phyloP scores from a whole-genome alignment of 345 rosid species.

The Microthlaspi erraticum region DNA sequence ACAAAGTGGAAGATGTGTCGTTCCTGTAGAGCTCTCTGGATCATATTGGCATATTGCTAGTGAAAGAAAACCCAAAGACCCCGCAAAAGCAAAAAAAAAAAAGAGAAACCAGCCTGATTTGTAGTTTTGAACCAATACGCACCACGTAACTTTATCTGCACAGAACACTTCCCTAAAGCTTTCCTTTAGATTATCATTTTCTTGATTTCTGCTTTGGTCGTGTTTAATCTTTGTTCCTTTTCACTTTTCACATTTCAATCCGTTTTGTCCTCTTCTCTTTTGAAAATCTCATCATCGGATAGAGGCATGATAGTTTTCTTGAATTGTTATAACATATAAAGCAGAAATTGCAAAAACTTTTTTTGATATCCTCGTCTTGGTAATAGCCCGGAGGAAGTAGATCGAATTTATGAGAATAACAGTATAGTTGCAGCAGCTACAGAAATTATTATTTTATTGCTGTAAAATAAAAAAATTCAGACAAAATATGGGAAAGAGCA shows the following conservation, averaged over 20 bases:
- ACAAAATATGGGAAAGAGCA: neutral
- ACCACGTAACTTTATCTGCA: conserved; percentile 46
- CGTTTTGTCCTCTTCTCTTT: conserved; percentile 23
- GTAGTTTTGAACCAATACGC: conserved; percentile 41
- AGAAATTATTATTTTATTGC: neutral
- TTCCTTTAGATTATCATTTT: conserved; percentile 38
- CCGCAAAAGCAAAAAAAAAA: neutral
- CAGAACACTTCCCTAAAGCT: conserved; percentile 36
- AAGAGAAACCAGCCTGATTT: conserved; percentile 40
- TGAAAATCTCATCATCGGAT: conserved; percentile 27
- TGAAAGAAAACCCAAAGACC: conserved; percentile 27
- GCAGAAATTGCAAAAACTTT: conserved; percentile 20
- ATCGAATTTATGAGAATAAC: neutral
- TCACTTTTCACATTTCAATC: conserved; percentile 27
- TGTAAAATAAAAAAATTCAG: neutral
- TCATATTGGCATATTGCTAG: conserved; percentile 44
- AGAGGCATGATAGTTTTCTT: conserved; percentile 17
- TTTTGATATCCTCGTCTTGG: conserved; percentile 13
- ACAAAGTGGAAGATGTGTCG: conserved; percentile 27
- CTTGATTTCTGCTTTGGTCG: conserved; percentile 6
- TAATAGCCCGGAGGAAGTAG: neutral
- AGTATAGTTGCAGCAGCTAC: neutral
- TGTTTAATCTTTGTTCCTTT: conserved; percentile 30
- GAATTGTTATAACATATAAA: conserved; percentile 30
- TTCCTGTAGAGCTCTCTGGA: conserved; percentile 37